Evolutionary conservation across 306 rosid species (phyloP).

Genomic region (Geum urbanum): DNA sequence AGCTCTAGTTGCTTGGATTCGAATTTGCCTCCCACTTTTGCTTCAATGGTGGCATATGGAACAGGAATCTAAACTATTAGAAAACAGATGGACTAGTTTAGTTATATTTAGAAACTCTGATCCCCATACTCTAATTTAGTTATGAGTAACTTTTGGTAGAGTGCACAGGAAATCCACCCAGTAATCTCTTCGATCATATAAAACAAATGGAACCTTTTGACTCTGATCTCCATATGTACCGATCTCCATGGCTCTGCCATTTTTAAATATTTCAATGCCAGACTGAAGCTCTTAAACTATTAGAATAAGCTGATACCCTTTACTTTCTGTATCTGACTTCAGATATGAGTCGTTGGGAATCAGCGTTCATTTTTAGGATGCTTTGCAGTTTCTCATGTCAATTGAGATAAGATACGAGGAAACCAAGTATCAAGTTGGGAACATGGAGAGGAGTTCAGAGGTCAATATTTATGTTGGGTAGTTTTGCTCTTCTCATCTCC

Average conservation of each 20-base stretch:
- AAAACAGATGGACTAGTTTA: neutral
- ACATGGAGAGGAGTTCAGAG: slow-evolving; percentile 45
- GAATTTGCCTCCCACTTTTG: slow-evolving; percentile 13
- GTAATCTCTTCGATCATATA: slow-evolving; percentile 17
- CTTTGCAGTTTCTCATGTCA: slow-evolving; percentile 2
- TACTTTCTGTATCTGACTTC: neutral
- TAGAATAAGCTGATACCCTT: neutral
- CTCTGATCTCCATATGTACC: slow-evolving; percentile 29
- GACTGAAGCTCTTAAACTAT: neutral
- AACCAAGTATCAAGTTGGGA: slow-evolving; percentile 34
- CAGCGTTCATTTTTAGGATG: neutral
- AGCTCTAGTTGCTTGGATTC: slow-evolving; percentile 5
- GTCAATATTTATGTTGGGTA: slow-evolving; percentile 35
- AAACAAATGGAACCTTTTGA: slow-evolving; percentile 26
- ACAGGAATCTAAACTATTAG: neutral
- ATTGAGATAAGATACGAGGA: slow-evolving; percentile 35
- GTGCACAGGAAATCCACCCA: slow-evolving; percentile 24
- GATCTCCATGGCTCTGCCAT: slow-evolving; percentile 9
- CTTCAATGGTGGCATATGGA: neutral
- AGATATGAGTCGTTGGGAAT: neutral
- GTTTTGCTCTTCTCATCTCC: slow-evolving; percentile 45
- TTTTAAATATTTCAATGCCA: neutral
- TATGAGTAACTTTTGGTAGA: neutral
- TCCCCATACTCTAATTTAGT: neutral
- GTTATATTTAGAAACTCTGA: neutral